Evolutionary conservation across 169 alveolate species (phyloP), one percentile per base, ranked within the genome.

Genomic region (Plasmodium billcollinsi): DNA sequence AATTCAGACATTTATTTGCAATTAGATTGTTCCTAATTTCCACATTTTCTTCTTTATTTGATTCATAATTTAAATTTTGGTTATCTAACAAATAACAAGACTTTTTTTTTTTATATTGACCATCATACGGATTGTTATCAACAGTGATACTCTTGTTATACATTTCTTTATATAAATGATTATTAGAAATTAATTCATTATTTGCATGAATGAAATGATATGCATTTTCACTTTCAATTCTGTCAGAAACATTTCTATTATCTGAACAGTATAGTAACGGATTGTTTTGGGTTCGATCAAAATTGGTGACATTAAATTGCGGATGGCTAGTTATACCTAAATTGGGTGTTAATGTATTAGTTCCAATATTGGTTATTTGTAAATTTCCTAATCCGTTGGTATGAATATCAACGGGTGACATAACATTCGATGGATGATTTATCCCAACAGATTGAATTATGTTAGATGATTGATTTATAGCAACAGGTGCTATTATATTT

Each of bases 181-280:
- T 62, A 24, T 62, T 62, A 62, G 47, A 62, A 12, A 62, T 18
- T 62, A 62, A 24, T 24, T 62, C 71, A 62, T 62, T 62, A 18
- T 62, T 62, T 62, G 26, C 6, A 18, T 18, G 18, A 8, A 62
- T 9, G 29, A 14, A 62, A 9, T 20, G 21, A 12, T 62, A 21
- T 11, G 71, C 9, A 20, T 20, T 62, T 59, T 59, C n/a, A 20
- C 15, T 59, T 15, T 59, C 29, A 15, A 59, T 15, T 15, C 6
- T 20, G 21, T 59, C 29, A 59, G 39, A 52, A n/a, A 15, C 21
- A 52, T n/a, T 52, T 56, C 24, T 56, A 56, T 56, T 56, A 15
- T 56, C 65, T 56, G 21, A 56, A 56, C 24, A 56, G 21, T 21
- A 6, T 6, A 9, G 2, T 0, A 39, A 39, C 47, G 47, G 47